Evolutionary conservation across 108 stramenopile genomes (phyloP), one percentile per base, ranked within the genome.

Genomic region (Skeletonema marinoi): DNA sequence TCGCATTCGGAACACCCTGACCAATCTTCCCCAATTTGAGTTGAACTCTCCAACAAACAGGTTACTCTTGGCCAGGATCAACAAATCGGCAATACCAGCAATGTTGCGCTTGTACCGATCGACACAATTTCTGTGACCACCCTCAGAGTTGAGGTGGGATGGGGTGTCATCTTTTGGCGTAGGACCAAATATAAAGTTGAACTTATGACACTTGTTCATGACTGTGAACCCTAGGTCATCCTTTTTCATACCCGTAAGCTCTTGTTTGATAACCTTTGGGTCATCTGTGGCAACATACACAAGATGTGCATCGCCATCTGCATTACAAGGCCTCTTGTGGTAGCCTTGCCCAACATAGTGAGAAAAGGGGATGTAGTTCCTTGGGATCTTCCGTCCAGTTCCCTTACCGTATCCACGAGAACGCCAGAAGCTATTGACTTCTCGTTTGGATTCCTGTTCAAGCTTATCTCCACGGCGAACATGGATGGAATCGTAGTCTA

Each of bases 221-320:
- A 79, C 58, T 32, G 69, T 78, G 13, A 58, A 39, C 0, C 83
- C 86, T 6, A 35, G 60, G 31, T 60, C 76, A 60, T 93, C 92
- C 81, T 93, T 89, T 58, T 89, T 88, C 17, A 94, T 77, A 39
- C 83, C 76, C 9, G 63, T 33, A n/a, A 83, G 67, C 54, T 81
- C 80, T 3, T 59, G 58, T 44, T 50, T 25, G 36, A 81, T 58
- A 7, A 21, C 61, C 0, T 11, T 10, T 10, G 73, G 67, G 50
- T 81, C 80, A 60, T 81, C 73, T 2, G 80, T 81, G 12, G 80
- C 80, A 29, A 81, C 42, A 44, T 71, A 81, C 8, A 81, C 70
- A 4, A 65, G 44, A 29, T 30, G 60, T n/a, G 66, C 29, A 2
- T 42, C 64, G 16, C 60, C 73, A 51, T 70, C 67, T 2, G 29